Conservation (phyloP, 1,284 basidiomycete species). For the Microbotryum scabiosae region DNA sequence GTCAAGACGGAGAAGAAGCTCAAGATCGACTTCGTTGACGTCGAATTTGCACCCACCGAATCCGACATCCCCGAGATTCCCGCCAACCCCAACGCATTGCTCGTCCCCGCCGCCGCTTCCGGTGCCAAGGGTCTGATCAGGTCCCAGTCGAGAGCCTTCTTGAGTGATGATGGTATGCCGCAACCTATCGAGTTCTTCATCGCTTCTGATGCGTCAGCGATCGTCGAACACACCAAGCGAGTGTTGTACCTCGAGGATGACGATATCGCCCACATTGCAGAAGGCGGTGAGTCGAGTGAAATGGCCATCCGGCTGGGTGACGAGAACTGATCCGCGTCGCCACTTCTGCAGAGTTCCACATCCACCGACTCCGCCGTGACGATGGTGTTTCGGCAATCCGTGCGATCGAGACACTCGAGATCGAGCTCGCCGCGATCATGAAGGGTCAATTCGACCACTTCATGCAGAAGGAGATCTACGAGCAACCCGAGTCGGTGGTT, state of each 20-base stretch:
- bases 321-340: neutral
- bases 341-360: slow-evolving; percentile 66
- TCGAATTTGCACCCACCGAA: slow-evolving; percentile 71
- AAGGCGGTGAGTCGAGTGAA: slow-evolving; percentile 50
- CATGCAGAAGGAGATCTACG: slow-evolving; percentile 99
- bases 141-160: slow-evolving; percentile 94
- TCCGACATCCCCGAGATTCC: slow-evolving; percentile 18
- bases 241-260: slow-evolving; percentile 99
- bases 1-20: slow-evolving; percentile 99
- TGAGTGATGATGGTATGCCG: slow-evolving; percentile 86
- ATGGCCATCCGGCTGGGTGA: neutral
- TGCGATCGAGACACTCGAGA: slow-evolving; percentile 96
- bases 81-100: slow-evolving; percentile 42
- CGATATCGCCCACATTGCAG: slow-evolving; percentile 95
- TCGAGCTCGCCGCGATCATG: slow-evolving; percentile 99
- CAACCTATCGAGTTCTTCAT: slow-evolving; percentile 99
- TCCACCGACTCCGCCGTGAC: slow-evolving; percentile 91
- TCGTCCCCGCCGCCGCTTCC: slow-evolving; percentile 59
- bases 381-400: slow-evolving; percentile 70
- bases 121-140: slow-evolving; percentile 68
- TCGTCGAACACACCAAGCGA: slow-evolving; percentile 98
- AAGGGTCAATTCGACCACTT: slow-evolving; percentile 99
- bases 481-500: slow-evolving; percentile 98
- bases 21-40: slow-evolving; percentile 99
- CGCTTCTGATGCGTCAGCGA: slow-evolving; percentile 91